These are phyloP conservation scores for Tanacetum coccineum DNA, from an alignment of 129 eudicot genomes.

Conservation along the genomic window DNA sequence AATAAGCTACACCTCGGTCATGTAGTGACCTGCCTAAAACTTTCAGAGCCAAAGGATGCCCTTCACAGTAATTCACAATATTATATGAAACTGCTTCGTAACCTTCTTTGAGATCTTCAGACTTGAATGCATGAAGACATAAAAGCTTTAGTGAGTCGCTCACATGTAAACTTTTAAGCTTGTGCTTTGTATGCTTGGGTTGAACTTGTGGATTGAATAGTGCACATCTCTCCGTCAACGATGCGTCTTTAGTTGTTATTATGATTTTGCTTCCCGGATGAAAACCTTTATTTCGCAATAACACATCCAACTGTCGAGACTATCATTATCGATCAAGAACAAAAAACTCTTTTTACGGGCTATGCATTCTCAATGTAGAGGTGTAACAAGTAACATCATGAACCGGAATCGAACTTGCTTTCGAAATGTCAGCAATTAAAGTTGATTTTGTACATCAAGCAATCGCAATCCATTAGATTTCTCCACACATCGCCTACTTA, in stretches of 20 bases:
- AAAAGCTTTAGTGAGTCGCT: not conserved
- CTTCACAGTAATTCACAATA: not conserved
- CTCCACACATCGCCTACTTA: not conserved
- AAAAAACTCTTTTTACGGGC: not conserved
- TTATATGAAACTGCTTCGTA: not conserved
- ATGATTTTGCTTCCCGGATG: not conserved
- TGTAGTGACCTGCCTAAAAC: not conserved
- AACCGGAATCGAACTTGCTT: not conserved
- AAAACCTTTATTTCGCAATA: not conserved
- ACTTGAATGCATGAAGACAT: not conserved
- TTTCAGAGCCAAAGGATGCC: slow-evolving; percentile 2
- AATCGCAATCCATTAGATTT: not conserved
- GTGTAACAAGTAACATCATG: not conserved
- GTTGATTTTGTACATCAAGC: not conserved
- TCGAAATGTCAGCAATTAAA: not conserved
- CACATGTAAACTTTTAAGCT: not conserved
- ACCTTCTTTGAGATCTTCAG: not conserved
- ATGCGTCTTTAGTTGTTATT: not conserved
- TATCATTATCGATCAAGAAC: slow-evolving; percentile 12
- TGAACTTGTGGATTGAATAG: not conserved
- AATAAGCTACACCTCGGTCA: not conserved
- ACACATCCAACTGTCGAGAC: not conserved
- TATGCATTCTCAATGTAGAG: not conserved
- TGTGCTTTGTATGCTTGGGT: too few relatives aligned
- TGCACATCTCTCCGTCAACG: slow-evolving; percentile 7